phyloP scores from a whole-genome alignment of 805 yeast genomes.

The Saccharomycopsis sp. region DNA sequence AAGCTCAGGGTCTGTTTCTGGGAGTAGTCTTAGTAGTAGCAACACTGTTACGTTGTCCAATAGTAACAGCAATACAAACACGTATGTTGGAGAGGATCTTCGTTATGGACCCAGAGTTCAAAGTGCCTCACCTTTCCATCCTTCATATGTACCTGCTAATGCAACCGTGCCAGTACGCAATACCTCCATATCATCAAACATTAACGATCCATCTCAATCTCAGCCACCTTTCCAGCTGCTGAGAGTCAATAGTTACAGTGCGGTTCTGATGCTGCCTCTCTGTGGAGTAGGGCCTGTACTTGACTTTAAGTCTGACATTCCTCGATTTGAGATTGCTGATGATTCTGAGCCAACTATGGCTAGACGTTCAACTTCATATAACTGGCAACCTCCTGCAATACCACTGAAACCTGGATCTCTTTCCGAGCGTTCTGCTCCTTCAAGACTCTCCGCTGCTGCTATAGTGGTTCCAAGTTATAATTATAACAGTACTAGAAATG shows the following conservation, averaged over 20 bases:
- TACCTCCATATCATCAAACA: not conserved
- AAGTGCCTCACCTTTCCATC: not conserved
- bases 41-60: not conserved
- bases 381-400: not conserved
- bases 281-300: not conserved
- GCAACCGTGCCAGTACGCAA: not conserved
- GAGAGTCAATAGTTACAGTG: not conserved
- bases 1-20: not conserved
- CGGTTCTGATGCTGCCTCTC: not conserved
- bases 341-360: not conserved
- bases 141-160: not conserved
- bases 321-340: not conserved
- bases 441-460: not conserved
- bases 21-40: not conserved
- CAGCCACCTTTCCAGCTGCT: not conserved
- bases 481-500: not conserved
- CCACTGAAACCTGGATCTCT: not conserved
- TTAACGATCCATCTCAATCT: not conserved
- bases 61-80: not conserved
- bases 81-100: not conserved
- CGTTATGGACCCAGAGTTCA: not conserved
- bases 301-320: not conserved
- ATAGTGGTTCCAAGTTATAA: not conserved
- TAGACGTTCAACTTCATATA: not conserved
- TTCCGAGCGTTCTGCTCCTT: not conserved